Base-by-base conservation (phyloP, 257 asterid genomes). In the Cruciata laevipes region DNA sequence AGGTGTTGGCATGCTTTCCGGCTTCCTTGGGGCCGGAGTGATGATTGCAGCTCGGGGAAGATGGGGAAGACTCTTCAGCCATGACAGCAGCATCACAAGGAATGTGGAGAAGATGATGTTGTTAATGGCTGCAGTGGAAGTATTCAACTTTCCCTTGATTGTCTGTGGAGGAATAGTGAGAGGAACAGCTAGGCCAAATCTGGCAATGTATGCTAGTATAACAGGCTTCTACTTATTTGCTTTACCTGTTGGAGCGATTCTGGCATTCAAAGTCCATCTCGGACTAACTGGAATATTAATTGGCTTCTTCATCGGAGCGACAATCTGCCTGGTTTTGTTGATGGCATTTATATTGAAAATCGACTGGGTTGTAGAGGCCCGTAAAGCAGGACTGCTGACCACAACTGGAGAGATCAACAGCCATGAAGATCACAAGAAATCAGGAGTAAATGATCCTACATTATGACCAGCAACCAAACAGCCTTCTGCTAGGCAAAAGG, bases 151-250 rank as follows among this genome's bases (percentile, higher is more conserved):
- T 25, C 97, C 99, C 7, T 53, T 90, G 71, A 81, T 81, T 17
- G 99, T 90, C 63, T 85, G 95, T 14, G 97, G 96, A 0, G 99
- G 96, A 55, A 82, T 94, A 2, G 92, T 88, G 69, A 75, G 97
- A 65, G 97, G 99, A 7, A 94, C 96, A 65, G 97, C 93, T 0
- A 35, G 88, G 69, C 97, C 96, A 16, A 81, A 89, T 85, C 67
- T 90, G 7, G 95, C 88, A 13, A 85, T 76, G 76, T 90, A 87
- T 59, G 96, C 97, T 4, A 88, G 84, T 58, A 55, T 90, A 13
- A 74, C 81, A 2, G 97, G 97, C 8, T 90, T 88, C 47, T 94
- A 94, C 64, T 12, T 88, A 63, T 7, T 90, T 63, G 96, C 91
- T 0, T 67, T 94, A 77, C 99, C 99, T 0, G 21, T 83, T 37